These are phyloP conservation scores for Blastobotrys ciferrii DNA, from an alignment of 1,139 yeast species.

Conservation along the genomic window DNA sequence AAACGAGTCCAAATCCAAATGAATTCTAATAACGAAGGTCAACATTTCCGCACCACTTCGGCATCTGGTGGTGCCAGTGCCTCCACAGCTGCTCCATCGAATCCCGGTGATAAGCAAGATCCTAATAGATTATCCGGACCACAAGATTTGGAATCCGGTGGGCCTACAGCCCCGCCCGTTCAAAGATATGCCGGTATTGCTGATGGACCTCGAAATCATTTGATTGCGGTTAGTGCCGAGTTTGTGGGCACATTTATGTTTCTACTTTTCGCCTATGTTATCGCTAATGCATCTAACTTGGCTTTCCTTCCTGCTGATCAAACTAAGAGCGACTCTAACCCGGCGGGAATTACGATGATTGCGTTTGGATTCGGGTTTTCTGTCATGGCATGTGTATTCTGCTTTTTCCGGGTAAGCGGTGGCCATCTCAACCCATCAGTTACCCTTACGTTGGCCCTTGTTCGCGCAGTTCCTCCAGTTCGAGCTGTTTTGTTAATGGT, in stretches of 20 bases:
- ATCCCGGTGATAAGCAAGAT: background rate
- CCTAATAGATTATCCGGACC: background rate
- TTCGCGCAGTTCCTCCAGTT: conserved; percentile 70
- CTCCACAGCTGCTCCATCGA: background rate
- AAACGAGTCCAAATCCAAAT: background rate
- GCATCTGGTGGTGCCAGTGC: conserved; percentile 7
- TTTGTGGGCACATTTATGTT: conserved; percentile 85
- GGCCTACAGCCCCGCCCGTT: background rate
- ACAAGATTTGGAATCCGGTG: conserved; percentile 3
- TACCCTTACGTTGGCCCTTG: conserved; percentile 65
- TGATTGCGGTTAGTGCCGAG: conserved; percentile 60
- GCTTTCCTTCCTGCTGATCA: conserved; percentile 15
- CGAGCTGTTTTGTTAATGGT: conserved; percentile 66
- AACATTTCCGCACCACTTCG: background rate
- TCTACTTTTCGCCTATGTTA: conserved; percentile 76
- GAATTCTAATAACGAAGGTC: background rate
- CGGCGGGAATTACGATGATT: conserved; percentile 69
- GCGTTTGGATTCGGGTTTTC: conserved; percentile 86
- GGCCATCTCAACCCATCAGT: conserved; percentile 93
- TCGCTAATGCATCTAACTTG: conserved; percentile 69
- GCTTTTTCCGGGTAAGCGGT: conserved; percentile 79
- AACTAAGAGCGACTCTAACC: conserved; percentile 49
- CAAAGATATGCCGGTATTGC: conserved; percentile 35
- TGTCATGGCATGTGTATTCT: conserved; percentile 71
- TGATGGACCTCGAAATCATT: conserved; percentile 49